Evolutionary conservation across 1,139 yeast genomes (phyloP), one percentile per base, ranked within the genome.

Genomic region (Dujonia santamariae): DNA sequence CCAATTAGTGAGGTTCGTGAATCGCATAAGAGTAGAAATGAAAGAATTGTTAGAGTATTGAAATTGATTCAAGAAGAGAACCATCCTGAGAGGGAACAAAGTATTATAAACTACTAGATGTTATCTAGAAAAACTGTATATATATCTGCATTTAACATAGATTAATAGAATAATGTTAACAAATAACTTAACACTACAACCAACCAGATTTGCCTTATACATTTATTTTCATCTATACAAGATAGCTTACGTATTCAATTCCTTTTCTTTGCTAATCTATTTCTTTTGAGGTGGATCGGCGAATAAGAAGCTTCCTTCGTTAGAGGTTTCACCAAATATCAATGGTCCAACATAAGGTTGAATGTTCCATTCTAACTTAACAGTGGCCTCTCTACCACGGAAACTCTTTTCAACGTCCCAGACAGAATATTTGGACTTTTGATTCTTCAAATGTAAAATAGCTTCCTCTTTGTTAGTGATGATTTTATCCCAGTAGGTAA

Each of bases 401-500:
- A 88, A 78, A 14, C 78, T 63, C 37, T 75, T 75, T 50, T 81
- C 84, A 33, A 83, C 75, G 59, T 92, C 98, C 87, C 95, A 92
- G 9, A 88, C 88, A 0, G 87, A 76, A 56, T 92, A 92, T 56
- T 85, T 83, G 2, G 94, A 74, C 43, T 78, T 75, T 36, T 67
- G 74, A 41, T 76, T 72, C 14, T 50, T 57, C 42, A 86, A 59
- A 19, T 62, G 48, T 19, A 90, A 43, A 16, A 60, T 55, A 0
- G 96, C 94, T 22, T 78, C 75, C 3, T 77, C 74, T 46, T 69
- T 71, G 21, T 59, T 49, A 2, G 73, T 65, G 43, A 92, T 75
- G 44, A 92, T 90, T 49, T 75, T 75, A 60, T 92, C 97, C 98
- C 98, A 92, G 52, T 85, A 79, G 0, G 94, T 85, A 25, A 90